Base-by-base conservation (phyloP, 2,329 filamentous ascomycete species). In the Epichloe bromicola region DNA sequence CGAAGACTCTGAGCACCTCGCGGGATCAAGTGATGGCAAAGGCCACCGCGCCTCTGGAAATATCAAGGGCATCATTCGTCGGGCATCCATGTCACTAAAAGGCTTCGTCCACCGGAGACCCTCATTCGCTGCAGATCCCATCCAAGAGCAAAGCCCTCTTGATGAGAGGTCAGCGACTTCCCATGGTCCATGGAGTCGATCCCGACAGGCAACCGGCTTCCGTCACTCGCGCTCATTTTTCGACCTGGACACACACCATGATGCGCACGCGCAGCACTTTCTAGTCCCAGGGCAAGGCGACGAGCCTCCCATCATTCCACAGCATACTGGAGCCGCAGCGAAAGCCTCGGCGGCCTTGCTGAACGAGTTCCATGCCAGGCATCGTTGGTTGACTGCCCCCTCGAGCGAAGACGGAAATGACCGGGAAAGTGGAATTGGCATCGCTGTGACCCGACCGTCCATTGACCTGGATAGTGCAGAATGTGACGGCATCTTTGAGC, bases 361-460 rank as follows among this genome's bases (percentile, higher is more conserved):
- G 57, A 80, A 80, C 57, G 75, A 79, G 49, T 71, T 67, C 44
- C 57, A 71, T 5, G 64, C 63, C 4, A 61, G 65, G 41, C 54
- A 68, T 63, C 67, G 70, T 47, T 71, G 73, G 65, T 60, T 78
- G 7, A 61, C 69, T 8, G 63, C 66, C 4, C 58, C 62, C 19
- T 58, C 60, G 2, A 63, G 62, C 34, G 74, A 78, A 2, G 74
- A 75, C 17, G 67, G 66, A 46, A 78, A 75, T 55, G 79, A 84
- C 56, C 69, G 74, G 26, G 80, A 84, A 65, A 83, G 81, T 57
- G 80, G 80, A 19, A 82, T 84, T 49, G 79, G 79, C 34, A 83
- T 84, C 47, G 70, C 73, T 1, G 64, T 82, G 2, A 74, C 74
- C 1, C 63, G 70, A 17, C 65, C 70, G 17, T 69, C 69, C 3